Evolutionary conservation across 805 yeast species (phyloP).

Genomic region (Saturnispora bothae): DNA sequence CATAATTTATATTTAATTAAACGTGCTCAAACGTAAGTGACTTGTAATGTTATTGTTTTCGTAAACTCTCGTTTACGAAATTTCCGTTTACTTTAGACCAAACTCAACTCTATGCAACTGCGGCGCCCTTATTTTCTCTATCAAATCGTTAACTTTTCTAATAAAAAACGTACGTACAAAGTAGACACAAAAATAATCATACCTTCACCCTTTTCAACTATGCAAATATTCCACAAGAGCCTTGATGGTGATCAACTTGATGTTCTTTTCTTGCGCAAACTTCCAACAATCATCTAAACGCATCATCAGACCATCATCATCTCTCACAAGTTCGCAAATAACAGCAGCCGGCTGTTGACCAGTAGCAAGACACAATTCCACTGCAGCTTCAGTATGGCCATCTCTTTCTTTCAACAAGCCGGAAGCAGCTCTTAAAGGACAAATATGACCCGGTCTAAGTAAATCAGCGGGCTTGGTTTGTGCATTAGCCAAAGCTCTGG

Average conservation of each 20-base stretch:
- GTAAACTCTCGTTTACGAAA: too few species aligned
- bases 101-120: too few species aligned
- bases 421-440: slow-evolving; percentile 84
- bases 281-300: slow-evolving; percentile 74
- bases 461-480: slow-evolving; percentile 50
- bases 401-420: slow-evolving; percentile 74
- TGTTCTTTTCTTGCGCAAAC: slow-evolving; percentile 50
- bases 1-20: too few species aligned
- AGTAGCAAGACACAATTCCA: slow-evolving; percentile 69
- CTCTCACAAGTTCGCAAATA: slow-evolving; percentile 89
- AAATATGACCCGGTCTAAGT: slow-evolving; percentile 86
- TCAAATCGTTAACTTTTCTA: too few species aligned
- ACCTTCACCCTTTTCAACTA: too few species aligned
- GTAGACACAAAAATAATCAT: too few species aligned
- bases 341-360: slow-evolving; percentile 81
- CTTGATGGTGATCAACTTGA: slow-evolving; percentile 73
- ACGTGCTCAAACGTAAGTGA: too few species aligned
- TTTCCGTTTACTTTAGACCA: too few species aligned
- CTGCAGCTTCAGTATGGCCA: slow-evolving; percentile 98
- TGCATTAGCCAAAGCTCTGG: slow-evolving; percentile 56
- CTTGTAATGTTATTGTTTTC: too few species aligned
- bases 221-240: slow-evolving; percentile 52
- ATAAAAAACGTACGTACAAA: too few species aligned
- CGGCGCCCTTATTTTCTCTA: too few species aligned
- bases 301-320: slow-evolving; percentile 92